Evolutionary conservation across 352 stramenopile species (phyloP), one percentile per base, ranked within the genome.

Genomic region (Thraustochytrium sp.): DNA sequence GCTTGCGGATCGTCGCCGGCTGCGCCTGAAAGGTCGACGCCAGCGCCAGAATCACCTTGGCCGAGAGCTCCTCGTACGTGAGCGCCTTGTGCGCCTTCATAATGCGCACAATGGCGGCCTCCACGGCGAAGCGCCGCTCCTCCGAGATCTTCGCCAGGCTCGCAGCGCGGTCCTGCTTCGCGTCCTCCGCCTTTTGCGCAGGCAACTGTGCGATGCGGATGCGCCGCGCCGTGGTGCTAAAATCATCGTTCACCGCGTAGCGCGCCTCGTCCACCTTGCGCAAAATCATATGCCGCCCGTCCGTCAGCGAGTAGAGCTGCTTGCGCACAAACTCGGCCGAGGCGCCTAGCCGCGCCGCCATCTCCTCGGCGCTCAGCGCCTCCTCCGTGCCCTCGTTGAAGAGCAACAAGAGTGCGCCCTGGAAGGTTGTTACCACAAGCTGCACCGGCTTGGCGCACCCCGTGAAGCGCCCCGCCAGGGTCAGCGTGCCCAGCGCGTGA

Each of bases 11-110:
- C 49, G 94, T 90, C 88, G 94, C 94, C 51, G 94, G 86, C 80
- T 95, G 94, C 34, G 92, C 91, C 86, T 92, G 91, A 87, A 96
- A 96, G 82, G 95, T 94, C 9, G 89, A 34, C 2, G 18, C 87
- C 29, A 96, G 85, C 82, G 95, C 91, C 55, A 87, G 92, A 42
- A 95, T 85, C 75, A 96, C 91, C 87, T 96, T 91, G 78, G 90
- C 93, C 48, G 95, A 93, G 40, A 96, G 90, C 85, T 94, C 90
- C 86, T 94, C 90, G 82, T 95, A 91, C 85, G 92, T 89, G 76
- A 96, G 83, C 65, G 90, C 93, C 87, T 96, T 96, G 73, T 92
- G 89, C 34, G 92, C 91, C 88, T 96, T 96, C 92, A 96, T 96
- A 86, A 96, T 95, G 85, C 92, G 91, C 76, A 96, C 92, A 56